Percentiles rank a stretch among this genome's conserved stretches.
Evolutionary conservation across 2,329 filamentous ascomycete genomes (phyloP).

Genomic region (Thelonectria olida): DNA sequence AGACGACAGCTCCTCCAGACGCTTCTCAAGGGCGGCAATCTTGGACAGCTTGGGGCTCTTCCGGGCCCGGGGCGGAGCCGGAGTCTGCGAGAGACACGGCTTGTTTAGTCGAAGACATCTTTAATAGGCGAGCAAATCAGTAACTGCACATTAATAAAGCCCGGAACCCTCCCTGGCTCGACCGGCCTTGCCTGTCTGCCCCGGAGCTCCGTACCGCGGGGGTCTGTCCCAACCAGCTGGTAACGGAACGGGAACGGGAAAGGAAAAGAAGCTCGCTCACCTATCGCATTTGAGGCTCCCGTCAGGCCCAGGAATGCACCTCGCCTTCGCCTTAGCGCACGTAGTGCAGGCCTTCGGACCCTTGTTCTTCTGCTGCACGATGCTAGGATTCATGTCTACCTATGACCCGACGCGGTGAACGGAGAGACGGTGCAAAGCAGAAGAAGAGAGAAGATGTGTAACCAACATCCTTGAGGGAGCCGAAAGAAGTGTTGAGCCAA

Average conservation of each 20-base stretch:
- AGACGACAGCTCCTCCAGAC: conserved; percentile 58
- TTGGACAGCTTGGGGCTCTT: conserved; percentile 58
- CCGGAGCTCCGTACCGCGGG: not conserved
- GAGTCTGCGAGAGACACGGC: conserved; percentile 56
- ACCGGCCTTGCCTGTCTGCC: not conserved
- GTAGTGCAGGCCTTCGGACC: conserved; percentile 60
- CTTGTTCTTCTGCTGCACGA: conserved; percentile 44
- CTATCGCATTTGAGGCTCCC: conserved; percentile 56
- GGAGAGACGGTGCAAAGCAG: conserved; percentile 27
- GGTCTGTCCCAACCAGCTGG: not conserved
- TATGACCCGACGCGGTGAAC: conserved; percentile 18
- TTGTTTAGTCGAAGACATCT: conserved; percentile 61
- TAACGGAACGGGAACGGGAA: not conserved
- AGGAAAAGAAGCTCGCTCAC: conserved; percentile 40
- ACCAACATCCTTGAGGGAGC: conserved; percentile 23
- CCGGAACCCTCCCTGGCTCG: not conserved
- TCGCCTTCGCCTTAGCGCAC: conserved; percentile 62
- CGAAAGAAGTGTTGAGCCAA: conserved; percentile 14
- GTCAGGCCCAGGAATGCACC: conserved; percentile 55
- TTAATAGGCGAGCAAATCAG: not conserved
- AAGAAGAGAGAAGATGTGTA: conserved; percentile 14
- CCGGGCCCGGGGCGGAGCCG: conserved; percentile 58
- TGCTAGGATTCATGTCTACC: conserved; percentile 29
- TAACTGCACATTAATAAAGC: not conserved
- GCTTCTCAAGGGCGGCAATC: conserved; percentile 60